A percentile compares a stretch with the other conserved stretches of the same genome.
Conservation (phyloP, 106 monocot genomes). For the Dendrobium huoshanense region DNA sequence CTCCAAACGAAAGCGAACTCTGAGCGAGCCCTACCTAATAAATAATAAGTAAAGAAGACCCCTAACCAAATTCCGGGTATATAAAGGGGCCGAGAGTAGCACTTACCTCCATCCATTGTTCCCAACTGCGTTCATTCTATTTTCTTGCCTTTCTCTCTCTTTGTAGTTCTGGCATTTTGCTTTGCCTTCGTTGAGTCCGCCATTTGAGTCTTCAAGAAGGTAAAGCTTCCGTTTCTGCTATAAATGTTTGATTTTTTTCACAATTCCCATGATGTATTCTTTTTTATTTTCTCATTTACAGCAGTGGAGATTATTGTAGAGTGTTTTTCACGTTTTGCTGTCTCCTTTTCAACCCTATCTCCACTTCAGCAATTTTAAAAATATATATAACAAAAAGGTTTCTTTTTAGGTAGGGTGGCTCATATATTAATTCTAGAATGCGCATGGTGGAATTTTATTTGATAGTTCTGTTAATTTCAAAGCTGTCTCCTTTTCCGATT, state of each 20-base stretch:
- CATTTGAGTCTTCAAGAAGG: neutral
- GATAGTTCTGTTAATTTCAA: no score
- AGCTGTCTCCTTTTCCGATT: no score
- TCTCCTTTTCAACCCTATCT: no score
- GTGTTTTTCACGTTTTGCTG: neutral
- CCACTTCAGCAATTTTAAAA: no score
- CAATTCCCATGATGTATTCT: neutral
- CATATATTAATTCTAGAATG: no score
- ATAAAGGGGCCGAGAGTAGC: neutral
- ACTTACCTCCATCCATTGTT: neutral
- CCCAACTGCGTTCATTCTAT: constrained; percentile 1
- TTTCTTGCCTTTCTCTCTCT: neutral
- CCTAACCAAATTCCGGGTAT: neutral
- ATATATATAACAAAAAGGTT: no score
- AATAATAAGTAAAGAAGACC: neutral
- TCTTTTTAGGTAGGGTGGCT: no score
- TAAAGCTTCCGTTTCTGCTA: neutral
- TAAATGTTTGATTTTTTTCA: neutral
- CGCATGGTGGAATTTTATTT: no score
- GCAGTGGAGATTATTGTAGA: neutral
- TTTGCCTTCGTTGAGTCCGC: neutral
- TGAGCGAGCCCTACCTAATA: neutral
- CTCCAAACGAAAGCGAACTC: neutral
- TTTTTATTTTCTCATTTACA: neutral
- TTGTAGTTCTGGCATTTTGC: neutral